These are phyloP conservation scores for Penicillium sp. DNA, from an alignment of 2,329 filamentous ascomycete species.

Conservation along the genomic window DNA sequence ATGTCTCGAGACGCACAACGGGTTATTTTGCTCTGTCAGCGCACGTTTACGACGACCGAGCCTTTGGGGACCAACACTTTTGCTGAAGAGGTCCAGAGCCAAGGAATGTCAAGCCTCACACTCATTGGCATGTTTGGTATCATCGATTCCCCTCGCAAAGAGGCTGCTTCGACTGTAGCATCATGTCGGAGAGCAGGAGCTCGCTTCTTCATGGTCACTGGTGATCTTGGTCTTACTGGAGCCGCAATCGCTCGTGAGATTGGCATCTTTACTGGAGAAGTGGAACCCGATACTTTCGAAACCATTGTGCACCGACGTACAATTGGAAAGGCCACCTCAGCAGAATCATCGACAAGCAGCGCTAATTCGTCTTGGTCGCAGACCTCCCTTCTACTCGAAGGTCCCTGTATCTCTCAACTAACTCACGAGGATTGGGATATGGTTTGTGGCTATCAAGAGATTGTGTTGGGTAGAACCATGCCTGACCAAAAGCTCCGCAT, in stretches of 20 bases:
- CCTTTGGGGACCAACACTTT: constrained; percentile 51
- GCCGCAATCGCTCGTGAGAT: constrained; percentile 44
- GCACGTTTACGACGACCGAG: constrained; percentile 49
- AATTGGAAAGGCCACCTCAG: constrained; percentile 18
- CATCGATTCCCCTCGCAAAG: constrained; percentile 40
- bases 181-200: constrained; percentile 38
- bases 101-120: constrained; percentile 45
- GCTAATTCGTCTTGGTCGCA: too few species aligned
- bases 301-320: constrained; percentile 44
- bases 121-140: constrained; percentile 55
- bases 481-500: constrained; percentile 47
- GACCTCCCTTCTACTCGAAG: constrained; percentile 62
- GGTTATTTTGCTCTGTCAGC: constrained; percentile 66
- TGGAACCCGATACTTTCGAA: constrained; percentile 57
- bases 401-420: constrained; percentile 64
- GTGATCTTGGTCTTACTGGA: constrained; percentile 43
- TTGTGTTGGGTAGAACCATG: constrained; percentile 45
- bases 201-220: constrained; percentile 47
- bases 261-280: constrained; percentile 43
- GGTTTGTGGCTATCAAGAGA: constrained; percentile 56
- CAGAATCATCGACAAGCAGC: constrained; percentile 29
- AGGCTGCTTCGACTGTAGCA: constrained; percentile 35
- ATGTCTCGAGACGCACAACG: constrained; percentile 70
- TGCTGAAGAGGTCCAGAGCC: constrained; percentile 48
- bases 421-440: constrained; percentile 68